Base-by-base conservation (phyloP, 2,329 filamentous ascomycete genomes). In the Beauveria brongniartii region DNA sequence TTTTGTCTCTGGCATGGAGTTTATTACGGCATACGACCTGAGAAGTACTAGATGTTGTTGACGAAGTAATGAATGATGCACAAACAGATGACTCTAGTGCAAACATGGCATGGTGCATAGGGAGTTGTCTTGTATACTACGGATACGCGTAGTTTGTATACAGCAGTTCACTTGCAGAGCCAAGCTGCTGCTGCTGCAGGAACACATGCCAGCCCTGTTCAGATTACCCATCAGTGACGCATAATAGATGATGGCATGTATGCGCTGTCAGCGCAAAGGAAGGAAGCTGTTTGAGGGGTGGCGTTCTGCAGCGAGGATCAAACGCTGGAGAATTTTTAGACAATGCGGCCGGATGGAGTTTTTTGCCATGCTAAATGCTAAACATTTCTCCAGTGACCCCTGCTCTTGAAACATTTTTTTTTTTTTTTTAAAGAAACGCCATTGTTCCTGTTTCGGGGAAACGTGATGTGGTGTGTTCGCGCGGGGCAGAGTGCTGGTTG, bases 61-160 rank as follows among this genome's bases (percentile, higher is more conserved):
- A 57, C 34, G 54, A 56, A 46, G 43, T 57, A 48, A 57, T 57
- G 55, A 57, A 40, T 57, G 12, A 57, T n/a, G 22, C 44, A 40
- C 44, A 18, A n/a, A 8, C 12, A 40, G n/a, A 37, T 16, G 24
- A 12, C 8, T 22, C 2, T 24, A 12, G 20, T 40, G 22, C 10
- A 26, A 22, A 34, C 3, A 37, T 24, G 30, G 20, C 12, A 40
- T 14, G 12, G 30, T 37, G 30, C 50, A 53, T 52, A 5, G 5
- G 18, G 28, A 28, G 14, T 18, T 30, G 24, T 34, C 12, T n/a
- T 37, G 34, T 16, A 16, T 37, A 37, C 34, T 37, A 12, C 8
- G 30, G 30, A 5, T 30, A 30, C 30, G 30, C 30, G 34, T 37
- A 37, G 34, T 5, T 16, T 37, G 34, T 37, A 37, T 6, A 37